These are phyloP conservation scores for Hirschioporus abietinus DNA, from an alignment of 768 basidiomycete species.

Conservation along the genomic window DNA sequence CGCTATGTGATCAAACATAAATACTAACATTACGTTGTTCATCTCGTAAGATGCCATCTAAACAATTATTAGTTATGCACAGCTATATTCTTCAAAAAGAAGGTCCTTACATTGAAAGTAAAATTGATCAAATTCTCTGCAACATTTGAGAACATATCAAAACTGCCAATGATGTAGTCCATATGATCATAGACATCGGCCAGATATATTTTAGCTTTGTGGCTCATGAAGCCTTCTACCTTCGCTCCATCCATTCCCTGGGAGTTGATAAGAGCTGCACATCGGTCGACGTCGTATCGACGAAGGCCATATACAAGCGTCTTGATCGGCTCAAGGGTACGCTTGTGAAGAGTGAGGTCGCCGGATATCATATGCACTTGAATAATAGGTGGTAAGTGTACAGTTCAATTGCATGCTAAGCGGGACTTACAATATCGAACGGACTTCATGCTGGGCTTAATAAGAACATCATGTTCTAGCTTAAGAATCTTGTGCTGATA, in stretches of 20 bases:
- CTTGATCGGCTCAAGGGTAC: slow-evolving; percentile 68
- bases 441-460: slow-evolving; percentile 55
- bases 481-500: slow-evolving; percentile 59
- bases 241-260: slow-evolving; percentile 21
- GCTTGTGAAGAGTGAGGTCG: slow-evolving; percentile 68
- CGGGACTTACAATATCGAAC: slow-evolving; percentile 48
- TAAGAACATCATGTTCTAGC: slow-evolving; percentile 54
- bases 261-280: slow-evolving; percentile 48
- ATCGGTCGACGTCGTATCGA: slow-evolving; percentile 65
- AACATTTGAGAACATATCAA: slow-evolving; percentile 71
- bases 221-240: slow-evolving; percentile 59
- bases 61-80: neutral
- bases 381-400: neutral
- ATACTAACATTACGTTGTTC: slow-evolving; percentile 66
- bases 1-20: neutral
- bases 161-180: slow-evolving; percentile 60
- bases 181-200: slow-evolving; percentile 76
- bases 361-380: slow-evolving; percentile 69
- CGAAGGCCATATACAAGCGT: slow-evolving; percentile 63
- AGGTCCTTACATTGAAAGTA: slow-evolving; percentile 59
- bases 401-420: neutral
- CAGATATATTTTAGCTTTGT: slow-evolving; percentile 64
- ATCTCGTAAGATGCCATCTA: slow-evolving; percentile 71
- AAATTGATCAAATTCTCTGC: slow-evolving; percentile 69
- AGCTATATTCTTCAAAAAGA: neutral